phyloP scores from a whole-genome alignment of 345 rosid genomes.

The Raphanus raphanistrum region DNA sequence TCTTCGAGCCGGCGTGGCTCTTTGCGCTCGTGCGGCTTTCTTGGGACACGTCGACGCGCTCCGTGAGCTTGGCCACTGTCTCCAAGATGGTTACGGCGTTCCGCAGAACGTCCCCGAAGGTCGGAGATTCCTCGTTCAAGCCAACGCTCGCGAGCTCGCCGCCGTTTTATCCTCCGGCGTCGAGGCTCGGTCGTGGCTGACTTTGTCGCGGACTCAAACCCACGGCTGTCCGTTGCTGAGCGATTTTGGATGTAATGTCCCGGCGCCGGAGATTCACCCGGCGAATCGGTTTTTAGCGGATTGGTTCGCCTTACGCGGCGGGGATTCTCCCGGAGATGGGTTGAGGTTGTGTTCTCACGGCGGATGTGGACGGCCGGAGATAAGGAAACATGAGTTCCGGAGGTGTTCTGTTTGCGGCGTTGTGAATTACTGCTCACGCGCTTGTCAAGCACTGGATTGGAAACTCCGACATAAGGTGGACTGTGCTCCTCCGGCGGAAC shows the following conservation, averaged over 20 bases:
- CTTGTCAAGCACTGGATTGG: conserved; percentile 98
- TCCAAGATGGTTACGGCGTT: conserved; percentile 95
- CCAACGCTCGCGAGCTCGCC: conserved; percentile 89
- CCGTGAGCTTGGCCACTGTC: conserved; percentile 97
- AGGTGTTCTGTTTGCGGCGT: conserved; percentile 93
- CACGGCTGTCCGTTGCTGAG: conserved; percentile 76
- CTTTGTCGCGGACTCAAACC: conserved; percentile 47
- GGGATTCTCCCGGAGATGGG: conserved; percentile 51
- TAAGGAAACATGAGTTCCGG: conserved; percentile 85
- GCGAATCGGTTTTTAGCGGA: conserved; percentile 71
- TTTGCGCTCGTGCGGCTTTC: conserved; percentile 91
- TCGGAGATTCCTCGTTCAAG: conserved; percentile 87
- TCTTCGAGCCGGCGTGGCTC: conserved; percentile 86
- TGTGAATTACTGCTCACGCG: conserved; percentile 94
- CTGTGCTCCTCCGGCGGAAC: conserved; percentile 68
- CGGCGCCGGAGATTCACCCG: conserved; percentile 82
- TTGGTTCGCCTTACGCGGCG: conserved; percentile 57
- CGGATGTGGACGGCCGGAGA: conserved; percentile 91
- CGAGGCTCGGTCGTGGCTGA: conserved; percentile 51
- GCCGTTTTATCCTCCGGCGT: conserved; percentile 56
- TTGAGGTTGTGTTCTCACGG: conserved; percentile 82
- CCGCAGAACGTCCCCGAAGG: conserved; percentile 80
- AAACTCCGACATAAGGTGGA: conserved; percentile 81
- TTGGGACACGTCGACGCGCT: conserved; percentile 88
- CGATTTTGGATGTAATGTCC: conserved; percentile 97